Conservation (phyloP, 2,329 filamentous ascomycete species). For the Sordariomycetes sp. region DNA sequence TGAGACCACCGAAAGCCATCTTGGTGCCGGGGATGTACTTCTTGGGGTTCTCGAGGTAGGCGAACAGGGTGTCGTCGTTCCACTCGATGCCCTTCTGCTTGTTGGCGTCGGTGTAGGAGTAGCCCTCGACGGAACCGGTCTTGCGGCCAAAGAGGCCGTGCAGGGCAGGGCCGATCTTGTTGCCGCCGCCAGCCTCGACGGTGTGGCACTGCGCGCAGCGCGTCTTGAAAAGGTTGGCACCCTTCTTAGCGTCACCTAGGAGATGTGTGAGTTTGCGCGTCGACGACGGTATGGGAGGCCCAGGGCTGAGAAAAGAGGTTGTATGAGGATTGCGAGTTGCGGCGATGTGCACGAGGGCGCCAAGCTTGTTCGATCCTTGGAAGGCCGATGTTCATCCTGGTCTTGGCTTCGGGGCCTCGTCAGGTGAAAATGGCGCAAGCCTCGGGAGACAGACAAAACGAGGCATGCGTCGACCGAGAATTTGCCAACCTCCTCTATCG, state of each 20-base stretch:
- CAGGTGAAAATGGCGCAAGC: slow-evolving; percentile 25
- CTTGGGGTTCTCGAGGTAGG: slow-evolving; percentile 99
- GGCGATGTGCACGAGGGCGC: slow-evolving; percentile 2
- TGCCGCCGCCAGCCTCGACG: slow-evolving; percentile 77
- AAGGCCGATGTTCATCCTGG: background rate
- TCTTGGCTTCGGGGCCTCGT: slow-evolving; percentile 1
- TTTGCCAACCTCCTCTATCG: too few relatives aligned
- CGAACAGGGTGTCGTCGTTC: slow-evolving; percentile 81
- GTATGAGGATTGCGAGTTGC: background rate
- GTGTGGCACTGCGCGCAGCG: slow-evolving; percentile 99
- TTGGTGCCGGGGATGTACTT: slow-evolving; percentile 99
- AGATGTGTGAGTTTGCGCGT: slow-evolving; percentile 3
- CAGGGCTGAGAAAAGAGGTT: background rate
- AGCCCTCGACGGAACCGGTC: slow-evolving; percentile 84
- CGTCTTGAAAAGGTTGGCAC: slow-evolving; percentile 98
- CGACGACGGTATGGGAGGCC: slow-evolving; percentile 8
- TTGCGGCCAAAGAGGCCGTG: slow-evolving; percentile 97
- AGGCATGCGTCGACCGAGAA: too few relatives aligned
- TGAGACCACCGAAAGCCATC: slow-evolving; percentile 99
- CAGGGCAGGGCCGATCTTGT: slow-evolving; percentile 97
- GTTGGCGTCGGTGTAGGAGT: slow-evolving; percentile 98
- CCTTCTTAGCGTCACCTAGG: slow-evolving; percentile 86
- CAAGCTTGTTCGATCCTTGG: too few relatives aligned
- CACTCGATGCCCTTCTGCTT: slow-evolving; percentile 91
- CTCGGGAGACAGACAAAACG: too few relatives aligned